A percentile compares a stretch with the other conserved stretches of the same genome.
Evolutionary conservation across 140 eudicot species (phyloP).

Genomic region (Bidens hawaiensis): DNA sequence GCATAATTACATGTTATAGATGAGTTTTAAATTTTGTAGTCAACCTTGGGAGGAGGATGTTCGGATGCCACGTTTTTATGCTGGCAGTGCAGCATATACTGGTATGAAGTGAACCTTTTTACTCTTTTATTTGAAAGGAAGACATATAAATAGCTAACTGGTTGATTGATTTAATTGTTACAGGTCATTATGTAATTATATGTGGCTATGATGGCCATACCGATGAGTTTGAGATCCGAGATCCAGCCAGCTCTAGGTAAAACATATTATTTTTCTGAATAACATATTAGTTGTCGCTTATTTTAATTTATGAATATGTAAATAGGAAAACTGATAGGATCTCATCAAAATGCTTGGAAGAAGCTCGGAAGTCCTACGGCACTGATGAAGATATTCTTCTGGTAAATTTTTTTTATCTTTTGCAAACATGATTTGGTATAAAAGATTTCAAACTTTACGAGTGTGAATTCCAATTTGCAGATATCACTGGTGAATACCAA

Average conservation of each 20-base stretch:
- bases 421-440: not conserved
- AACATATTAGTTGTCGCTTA: no score
- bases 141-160: not conserved
- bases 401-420: not conserved
- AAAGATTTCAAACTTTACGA: not conserved
- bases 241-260: conserved; percentile 98
- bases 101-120: conserved; percentile 43
- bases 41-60: conserved; percentile 63
- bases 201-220: conserved; percentile 86
- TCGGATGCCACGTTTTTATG: conserved; percentile 42
- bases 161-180: not conserved
- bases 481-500: conserved; percentile 40
- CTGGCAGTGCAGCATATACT: conserved; percentile 58
- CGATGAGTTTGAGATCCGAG: conserved; percentile 91
- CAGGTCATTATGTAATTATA: conserved; percentile 89
- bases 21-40: conserved; percentile 30
- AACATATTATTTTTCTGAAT: no score
- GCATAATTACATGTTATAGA: no score
- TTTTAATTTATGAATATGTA: conserved; percentile 20
- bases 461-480: conserved; percentile 31
- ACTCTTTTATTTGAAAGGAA: not conserved
- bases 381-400: no score
- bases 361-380: no score
- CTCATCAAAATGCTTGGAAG: no score
- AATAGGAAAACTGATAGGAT: conserved; percentile 58